Evolutionary conservation across 768 basidiomycete species (phyloP).

Genomic region (Boletus fagicola): DNA sequence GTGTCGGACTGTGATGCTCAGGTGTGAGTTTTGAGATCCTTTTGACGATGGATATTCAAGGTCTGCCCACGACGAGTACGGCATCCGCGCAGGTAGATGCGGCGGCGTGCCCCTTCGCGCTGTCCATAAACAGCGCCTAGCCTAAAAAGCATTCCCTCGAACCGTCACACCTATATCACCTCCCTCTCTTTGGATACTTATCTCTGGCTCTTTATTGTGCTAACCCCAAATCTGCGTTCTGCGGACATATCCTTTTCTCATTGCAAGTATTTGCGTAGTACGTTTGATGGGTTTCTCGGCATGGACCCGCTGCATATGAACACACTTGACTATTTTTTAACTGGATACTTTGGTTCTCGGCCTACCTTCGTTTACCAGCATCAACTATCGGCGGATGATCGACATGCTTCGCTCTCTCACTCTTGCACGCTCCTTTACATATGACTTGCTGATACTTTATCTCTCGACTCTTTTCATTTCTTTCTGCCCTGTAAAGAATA

Average conservation of each 20-base stretch:
- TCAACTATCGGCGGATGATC: background rate
- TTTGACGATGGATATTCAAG: slow-evolving; percentile 66
- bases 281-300: background rate
- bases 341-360: background rate
- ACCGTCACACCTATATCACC: background rate
- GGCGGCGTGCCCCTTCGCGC: slow-evolving; percentile 69
- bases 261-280: background rate
- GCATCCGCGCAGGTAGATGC: slow-evolving; percentile 57
- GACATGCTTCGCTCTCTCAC: background rate
- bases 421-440: slow-evolving; percentile 10
- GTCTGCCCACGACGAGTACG: slow-evolving; percentile 52
- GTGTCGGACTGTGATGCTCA: slow-evolving; percentile 12
- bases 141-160: slow-evolving; percentile 30
- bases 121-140: slow-evolving; percentile 53
- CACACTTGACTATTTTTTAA: background rate
- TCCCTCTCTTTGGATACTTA: slow-evolving; percentile 13
- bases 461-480: background rate
- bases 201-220: slow-evolving; percentile 4
- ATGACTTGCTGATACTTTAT: slow-evolving; percentile 8
- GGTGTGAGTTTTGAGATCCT: slow-evolving; percentile 63
- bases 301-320: slow-evolving; percentile 5
- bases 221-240: slow-evolving; percentile 3
- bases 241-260: slow-evolving; percentile 11
- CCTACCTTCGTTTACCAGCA: background rate
- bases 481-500: slow-evolving; percentile 8